Percentiles rank a stretch among this genome's conserved stretches.
Conservation (phyloP, 208 protist genomes). For the Kentomonas sorsogonicus region DNA sequence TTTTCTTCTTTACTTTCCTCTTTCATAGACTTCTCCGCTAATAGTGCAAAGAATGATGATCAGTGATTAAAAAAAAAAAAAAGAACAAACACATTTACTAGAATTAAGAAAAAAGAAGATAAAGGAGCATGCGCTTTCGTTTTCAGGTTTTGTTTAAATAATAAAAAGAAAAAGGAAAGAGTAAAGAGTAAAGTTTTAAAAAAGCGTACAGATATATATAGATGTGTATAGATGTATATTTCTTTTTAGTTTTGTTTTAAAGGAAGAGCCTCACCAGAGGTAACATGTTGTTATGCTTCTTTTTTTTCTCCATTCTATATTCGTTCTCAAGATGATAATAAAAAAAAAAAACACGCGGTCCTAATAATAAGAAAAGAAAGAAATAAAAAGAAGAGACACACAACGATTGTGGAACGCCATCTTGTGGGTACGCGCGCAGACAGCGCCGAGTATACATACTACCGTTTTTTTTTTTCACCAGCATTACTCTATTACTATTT, state of each 20-base stretch:
- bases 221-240: neutral
- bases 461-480: neutral
- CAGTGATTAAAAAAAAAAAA: constrained; percentile 4
- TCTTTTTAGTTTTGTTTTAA: neutral
- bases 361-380: neutral
- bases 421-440: too few relatives aligned
- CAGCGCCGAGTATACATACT: neutral
- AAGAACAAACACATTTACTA: neutral
- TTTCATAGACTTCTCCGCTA: neutral
- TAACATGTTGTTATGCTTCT: too few relatives aligned
- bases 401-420: neutral
- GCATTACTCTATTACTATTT: neutral
- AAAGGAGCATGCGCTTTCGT: neutral
- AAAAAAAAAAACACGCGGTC: constrained; percentile 8
- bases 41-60: neutral
- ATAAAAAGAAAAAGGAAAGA: constrained; percentile 4
- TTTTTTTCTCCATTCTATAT: neutral
- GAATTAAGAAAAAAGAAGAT: neutral
- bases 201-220: constrained; percentile 7
- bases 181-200: neutral
- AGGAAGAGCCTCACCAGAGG: neutral
- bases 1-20: neutral
- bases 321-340: neutral
- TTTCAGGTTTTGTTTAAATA: neutral
- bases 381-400: constrained; percentile 3